Evolutionary conservation across 495 filamentous ascomycete genomes (phyloP), one percentile per base, ranked within the genome.

Genomic region (Neurospora sp.): DNA sequence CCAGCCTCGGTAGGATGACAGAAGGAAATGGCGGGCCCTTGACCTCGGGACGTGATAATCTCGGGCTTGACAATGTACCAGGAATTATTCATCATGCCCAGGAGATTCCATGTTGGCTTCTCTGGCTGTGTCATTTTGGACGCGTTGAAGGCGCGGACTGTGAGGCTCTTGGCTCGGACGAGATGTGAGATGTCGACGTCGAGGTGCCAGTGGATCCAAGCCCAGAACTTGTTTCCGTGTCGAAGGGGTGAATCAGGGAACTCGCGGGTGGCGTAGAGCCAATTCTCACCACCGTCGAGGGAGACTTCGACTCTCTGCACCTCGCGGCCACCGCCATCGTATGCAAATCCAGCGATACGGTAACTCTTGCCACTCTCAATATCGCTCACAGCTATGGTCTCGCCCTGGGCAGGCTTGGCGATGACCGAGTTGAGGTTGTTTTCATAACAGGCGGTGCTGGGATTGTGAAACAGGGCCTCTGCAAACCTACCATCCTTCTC

Each of bases 51-150:
- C 4, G 16, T 47, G 0, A 70, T 22, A 4, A 41, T 69, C 18
- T 75, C 71, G 16, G 71, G 14, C 69, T 73, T 75, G 3, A 73
- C 59, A 27, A 59, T 73, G 61, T 73, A 75, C 74, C 71, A 73
- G 20, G 74, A 42, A 20, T 73, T 73, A 7, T 75, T 75, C 74
- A 75, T 75, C 74, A 73, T 75, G 14, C 74, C 69, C 53, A 75
- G 4, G 6, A 75, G 3, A 71, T 69, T 75, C 71, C 74, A 73
- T 16, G 16, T 71, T 16, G 35, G 10, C 12, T 70, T 59, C 40
- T 69, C 37, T 22, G 74, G 74, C 69, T 75, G 71, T 8, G 10
- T 69, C 40, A 44, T 75, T 39, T 75, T 75, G 22, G 41, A 37
- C 4, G 71, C 47, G 69, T 73, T 72, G 2, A 12, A 71, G 40